phyloP scores from a whole-genome alignment of 2,329 filamentous ascomycete species.

The Colletotrichum viniferum region DNA sequence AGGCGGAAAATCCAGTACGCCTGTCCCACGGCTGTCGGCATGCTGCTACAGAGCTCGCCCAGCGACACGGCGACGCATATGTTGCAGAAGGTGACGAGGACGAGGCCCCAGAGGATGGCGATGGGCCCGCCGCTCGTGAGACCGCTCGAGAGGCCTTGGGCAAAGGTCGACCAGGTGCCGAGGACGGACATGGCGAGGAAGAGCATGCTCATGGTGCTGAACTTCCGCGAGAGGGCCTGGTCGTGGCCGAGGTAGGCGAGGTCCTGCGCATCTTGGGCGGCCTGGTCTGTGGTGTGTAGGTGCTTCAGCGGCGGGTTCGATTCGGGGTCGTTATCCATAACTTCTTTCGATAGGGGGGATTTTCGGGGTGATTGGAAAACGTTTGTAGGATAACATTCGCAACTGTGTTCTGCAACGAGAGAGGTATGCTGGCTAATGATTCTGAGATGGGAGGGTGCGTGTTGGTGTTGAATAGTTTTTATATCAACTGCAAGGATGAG shows the following conservation, averaged over 20 bases:
- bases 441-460: background rate
- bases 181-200: conserved; percentile 61
- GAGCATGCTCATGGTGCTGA: conserved; percentile 60
- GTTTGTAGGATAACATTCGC: background rate
- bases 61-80: conserved; percentile 58
- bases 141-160: conserved; percentile 47
- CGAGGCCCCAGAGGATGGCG: conserved; percentile 59
- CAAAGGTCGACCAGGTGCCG: conserved; percentile 63
- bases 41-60: conserved; percentile 60
- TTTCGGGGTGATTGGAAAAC: background rate
- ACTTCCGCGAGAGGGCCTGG: conserved; percentile 48
- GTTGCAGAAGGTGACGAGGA: conserved; percentile 55
- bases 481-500: background rate
- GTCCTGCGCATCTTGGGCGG: conserved; percentile 37
- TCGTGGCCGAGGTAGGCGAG: conserved; percentile 45
- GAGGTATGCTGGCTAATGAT: background rate
- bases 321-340: background rate
- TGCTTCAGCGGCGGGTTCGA: background rate
- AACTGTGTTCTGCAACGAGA: background rate
- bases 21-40: conserved; percentile 65
- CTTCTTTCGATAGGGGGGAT: background rate
- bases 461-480: background rate
- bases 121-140: conserved; percentile 58
- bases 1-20: conserved; percentile 60
- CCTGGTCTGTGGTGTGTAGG: background rate